Evolutionary conservation across 2,329 filamentous ascomycete species (phyloP), one percentile per base, ranked within the genome.

Genomic region (Clonostachys rhizophaga): DNA sequence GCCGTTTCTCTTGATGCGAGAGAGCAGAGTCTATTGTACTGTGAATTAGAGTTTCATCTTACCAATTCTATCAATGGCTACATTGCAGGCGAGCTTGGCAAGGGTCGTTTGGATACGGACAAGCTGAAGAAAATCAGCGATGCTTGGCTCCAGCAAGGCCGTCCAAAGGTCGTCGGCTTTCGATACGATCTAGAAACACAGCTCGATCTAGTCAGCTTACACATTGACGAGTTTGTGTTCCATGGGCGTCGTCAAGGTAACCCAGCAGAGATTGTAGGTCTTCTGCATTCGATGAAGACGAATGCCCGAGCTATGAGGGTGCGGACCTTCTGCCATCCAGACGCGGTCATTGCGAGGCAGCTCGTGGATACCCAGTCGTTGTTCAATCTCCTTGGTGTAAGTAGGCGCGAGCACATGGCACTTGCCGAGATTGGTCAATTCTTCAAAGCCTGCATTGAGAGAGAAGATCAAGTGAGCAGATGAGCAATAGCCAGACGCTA

Each of bases 121-220:
- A 75, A 77, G 55, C 69, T 78, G 49, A 75, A 75, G 53, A 72
- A 69, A 49, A 61, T 80, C 8, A 68, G 71, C 3, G 76, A 81
- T 44, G 59, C 55, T 6, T 83, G 78, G 79, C 61, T 66, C 20
- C 65, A 70, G 40, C 71, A 73, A 51, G 78, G 78, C 37, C 76
- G 75, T 1, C 76, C 78, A 6, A 71, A 68, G 47, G 78, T 83
- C 9, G 61, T 78, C 18, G 74, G 75, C 12, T 83, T 81, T 58
- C 75, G 77, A 16, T 83, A 79, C 58, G 78, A 83, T 50, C 59
- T 82, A 3, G 78, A 82, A 62, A 81, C 78, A 1, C 79, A 83
- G 61, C 56, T 83, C n/a, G 75, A 79, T 11, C 69, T 83, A 11
- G 59, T 82, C 18, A 56, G 60, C 14, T 57, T 75, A 9, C 79